Evolutionary conservation across 1,284 basidiomycete species (phyloP), one percentile per base, ranked within the genome.

Genomic region (Cryptococcus sp.): DNA sequence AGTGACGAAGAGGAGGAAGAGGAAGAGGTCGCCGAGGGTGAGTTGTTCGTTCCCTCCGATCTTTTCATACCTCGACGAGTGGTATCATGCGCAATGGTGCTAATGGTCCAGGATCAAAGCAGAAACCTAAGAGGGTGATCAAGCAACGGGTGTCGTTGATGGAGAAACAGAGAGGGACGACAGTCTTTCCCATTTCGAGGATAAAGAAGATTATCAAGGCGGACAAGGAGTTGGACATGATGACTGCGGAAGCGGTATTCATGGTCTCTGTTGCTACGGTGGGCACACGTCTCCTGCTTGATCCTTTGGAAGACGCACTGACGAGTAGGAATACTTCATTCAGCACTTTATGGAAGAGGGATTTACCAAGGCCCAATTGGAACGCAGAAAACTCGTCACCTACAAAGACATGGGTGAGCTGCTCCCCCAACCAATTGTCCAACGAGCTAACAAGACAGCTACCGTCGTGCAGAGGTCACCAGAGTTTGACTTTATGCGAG

Each of bases 181-280:
- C 72, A 3, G 56, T 68, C 5, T 68, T 75, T 45, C 74, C 74
- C 6, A 60, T 69, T 5, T 58, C 67, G n/a, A 61, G 74, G 26
- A 62, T 77, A 11, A 71, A 74, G 56, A 61, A 63, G 54, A 74
- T 76, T 52, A 64, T 75, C 56, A 75, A 75, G 52, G 71, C 73
- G 9, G 75, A 77, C 58, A 71, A 72, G 52, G 75, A 76, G 19
- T 52, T 75, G 50, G 66, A 71, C 37, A 68, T 71, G 56, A 72
- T 73, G 62, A 68, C 59, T 21, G 67, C 60, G 28, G 75, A 77
- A 52, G 74, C 75, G 35, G 58, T 68, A 5, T 77, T 76, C 45
- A 62, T 76, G 53, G 64, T 75, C 23, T 59, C 70, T 16, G 68
- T 74, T 23, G 72, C 74, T 14, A 69, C 75, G 11, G 73, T 75